Evolutionary conservation across 345 rosid species (phyloP), one percentile per base, ranked within the genome.

Genomic region (Hibiscus mutabilis): DNA sequence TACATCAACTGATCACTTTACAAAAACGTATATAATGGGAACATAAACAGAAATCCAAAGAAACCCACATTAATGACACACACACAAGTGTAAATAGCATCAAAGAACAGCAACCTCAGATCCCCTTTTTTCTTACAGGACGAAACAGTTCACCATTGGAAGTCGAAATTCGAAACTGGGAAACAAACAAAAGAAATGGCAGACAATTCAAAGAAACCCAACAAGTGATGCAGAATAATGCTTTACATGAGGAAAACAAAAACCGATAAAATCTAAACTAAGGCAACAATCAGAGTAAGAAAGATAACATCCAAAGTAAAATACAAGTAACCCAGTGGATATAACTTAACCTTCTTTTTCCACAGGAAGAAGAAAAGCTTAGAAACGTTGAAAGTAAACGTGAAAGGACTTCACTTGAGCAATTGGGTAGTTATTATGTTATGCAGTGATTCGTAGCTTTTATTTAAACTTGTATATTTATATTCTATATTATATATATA

Each of bases 371-470:
- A 63, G 58, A 51, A 75, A 60, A 73, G 70, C 81, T 73, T 42
- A 21, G 76, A 64, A 80, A 83, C 76, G 75, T 73, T n/a, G 46
- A 75, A 63, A 73, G 33, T 61, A 68, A 76, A 80, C 83, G 81
- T 86, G 57, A 59, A 77, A 74, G 66, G 69, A 68, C 77, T 37
- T 37, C 42, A 37, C 42, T 71, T 77, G 82, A 40, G 71, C 65
- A 84, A 75, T 73, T 73, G 82, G 79, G 80, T 66, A 75, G 77
- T 80, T 49, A 15, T n/a, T 76, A 79, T 74, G 78, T 76, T 58
- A 71, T 42, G 77, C 74, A 56, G 64, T 71, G 79, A 74, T 76
- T 66, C 16, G 49, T 82, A 84, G 73, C 74, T 60, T 73, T 77
- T 62, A 51, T 67, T 25, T 27, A 1, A 49, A 15, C 53, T 49